Evolutionary conservation across 805 yeast species (phyloP).

Genomic region (Cyberlindnera suaveolens): DNA sequence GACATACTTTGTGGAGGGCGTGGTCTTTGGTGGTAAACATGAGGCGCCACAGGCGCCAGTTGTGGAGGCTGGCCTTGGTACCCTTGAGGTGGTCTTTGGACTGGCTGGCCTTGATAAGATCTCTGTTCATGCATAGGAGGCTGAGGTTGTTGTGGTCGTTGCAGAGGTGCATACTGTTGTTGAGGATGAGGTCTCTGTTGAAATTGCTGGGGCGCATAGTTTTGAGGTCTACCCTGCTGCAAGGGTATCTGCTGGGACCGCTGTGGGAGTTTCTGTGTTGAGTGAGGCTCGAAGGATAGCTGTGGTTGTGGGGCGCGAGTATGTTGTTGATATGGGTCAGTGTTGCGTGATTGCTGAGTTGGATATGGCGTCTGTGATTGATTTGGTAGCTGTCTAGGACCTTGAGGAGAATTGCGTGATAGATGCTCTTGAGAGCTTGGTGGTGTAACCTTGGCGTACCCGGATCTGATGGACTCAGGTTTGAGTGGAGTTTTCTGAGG

Average conservation of each 20-base stretch:
- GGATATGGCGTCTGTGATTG: not conserved
- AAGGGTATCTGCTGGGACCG: not conserved
- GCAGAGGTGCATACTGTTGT: not conserved
- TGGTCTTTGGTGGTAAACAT: slow-evolving; percentile 2
- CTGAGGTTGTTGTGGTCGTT: slow-evolving; percentile 2
- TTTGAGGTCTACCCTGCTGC: no score
- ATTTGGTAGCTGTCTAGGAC: slow-evolving; percentile 8
- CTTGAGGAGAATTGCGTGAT: slow-evolving; percentile 6
- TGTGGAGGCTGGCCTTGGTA: slow-evolving; percentile 2
- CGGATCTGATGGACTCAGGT: slow-evolving; percentile 16
- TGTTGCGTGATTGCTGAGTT: not conserved
- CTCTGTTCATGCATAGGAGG: slow-evolving; percentile 4
- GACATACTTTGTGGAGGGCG: slow-evolving; percentile 10
- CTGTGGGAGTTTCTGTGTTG: no score
- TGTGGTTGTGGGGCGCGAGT: not conserved
- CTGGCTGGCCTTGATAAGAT: slow-evolving; percentile 5
- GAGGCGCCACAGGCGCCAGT: slow-evolving; percentile 2
- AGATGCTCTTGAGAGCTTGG: slow-evolving; percentile 15
- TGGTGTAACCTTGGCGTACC: slow-evolving; percentile 17
- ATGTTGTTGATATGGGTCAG: not conserved
- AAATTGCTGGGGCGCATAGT: no score
- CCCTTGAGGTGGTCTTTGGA: slow-evolving; percentile 5
- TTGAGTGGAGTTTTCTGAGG: no score
- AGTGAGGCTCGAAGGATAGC: no score
- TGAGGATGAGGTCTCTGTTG: no score